phyloP scores from a whole-genome alignment of 2,329 filamentous ascomycete species.

The Cordyceps cateniannulata region DNA sequence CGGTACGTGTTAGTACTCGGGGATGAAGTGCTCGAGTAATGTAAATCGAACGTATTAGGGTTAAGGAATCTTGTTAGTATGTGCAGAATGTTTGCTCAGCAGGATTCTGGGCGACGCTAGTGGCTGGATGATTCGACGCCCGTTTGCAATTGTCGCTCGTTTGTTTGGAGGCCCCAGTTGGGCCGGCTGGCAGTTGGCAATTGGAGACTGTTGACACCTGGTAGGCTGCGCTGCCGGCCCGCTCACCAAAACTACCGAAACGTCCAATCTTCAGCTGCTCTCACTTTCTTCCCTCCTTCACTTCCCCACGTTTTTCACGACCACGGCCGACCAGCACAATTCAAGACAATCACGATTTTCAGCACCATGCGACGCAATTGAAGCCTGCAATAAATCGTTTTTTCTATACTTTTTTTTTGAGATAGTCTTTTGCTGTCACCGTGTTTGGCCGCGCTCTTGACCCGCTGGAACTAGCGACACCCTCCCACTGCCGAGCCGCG shows the following conservation, averaged over 20 bases:
- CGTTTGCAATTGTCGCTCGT: neutral
- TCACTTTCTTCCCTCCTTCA: conserved; percentile 2
- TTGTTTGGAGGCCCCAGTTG: neutral
- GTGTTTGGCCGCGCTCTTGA: neutral
- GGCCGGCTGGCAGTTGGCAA: neutral
- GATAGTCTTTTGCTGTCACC: neutral
- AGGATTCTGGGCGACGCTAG: neutral
- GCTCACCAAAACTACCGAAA: neutral
- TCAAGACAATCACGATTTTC: neutral
- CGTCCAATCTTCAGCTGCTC: conserved; percentile 7
- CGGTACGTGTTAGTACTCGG: too few species aligned
- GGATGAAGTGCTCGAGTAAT: neutral
- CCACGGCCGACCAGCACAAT: conserved; percentile 8
- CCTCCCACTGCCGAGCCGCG: conserved; percentile 1
- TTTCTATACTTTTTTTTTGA: neutral
- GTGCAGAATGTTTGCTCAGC: neutral
- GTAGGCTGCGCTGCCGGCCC: neutral
- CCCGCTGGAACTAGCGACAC: neutral
- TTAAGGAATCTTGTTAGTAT: neutral
- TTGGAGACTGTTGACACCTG: neutral
- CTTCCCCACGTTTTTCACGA: conserved; percentile 7
- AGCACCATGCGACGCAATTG: neutral
- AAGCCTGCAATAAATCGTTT: neutral
- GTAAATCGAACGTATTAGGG: neutral
- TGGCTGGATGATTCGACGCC: neutral